These are phyloP conservation scores for Rosellinia necatrix DNA, from an alignment of 2,329 filamentous ascomycete species.

Conservation along the genomic window DNA sequence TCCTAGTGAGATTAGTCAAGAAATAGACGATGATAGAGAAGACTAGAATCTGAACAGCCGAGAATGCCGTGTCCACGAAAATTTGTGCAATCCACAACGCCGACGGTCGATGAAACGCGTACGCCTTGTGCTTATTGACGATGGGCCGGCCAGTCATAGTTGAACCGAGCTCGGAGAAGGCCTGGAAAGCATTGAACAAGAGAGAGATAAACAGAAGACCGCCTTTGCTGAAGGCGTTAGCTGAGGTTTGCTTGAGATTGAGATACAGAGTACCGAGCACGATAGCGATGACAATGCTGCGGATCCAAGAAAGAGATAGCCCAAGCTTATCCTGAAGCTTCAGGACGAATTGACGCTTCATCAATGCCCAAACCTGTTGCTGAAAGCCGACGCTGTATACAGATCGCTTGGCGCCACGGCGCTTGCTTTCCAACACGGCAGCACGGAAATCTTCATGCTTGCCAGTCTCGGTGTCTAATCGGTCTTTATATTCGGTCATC, in stretches of 20 bases:
- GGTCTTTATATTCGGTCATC: conserved; percentile 70
- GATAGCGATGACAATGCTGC: conserved; percentile 73
- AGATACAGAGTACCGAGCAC: conserved; percentile 81
- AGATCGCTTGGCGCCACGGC: conserved; percentile 72
- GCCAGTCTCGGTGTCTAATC: conserved; percentile 66
- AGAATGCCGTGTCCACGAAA: conserved; percentile 75
- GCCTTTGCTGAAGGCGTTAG: conserved; percentile 79
- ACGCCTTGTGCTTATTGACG: conserved; percentile 83
- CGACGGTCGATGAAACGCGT: conserved; percentile 81
- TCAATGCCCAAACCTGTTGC: conserved; percentile 79
- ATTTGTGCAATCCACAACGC: conserved; percentile 85
- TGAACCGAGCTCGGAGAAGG: conserved; percentile 75
- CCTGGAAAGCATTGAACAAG: conserved; percentile 86
- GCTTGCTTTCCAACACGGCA: conserved; percentile 79
- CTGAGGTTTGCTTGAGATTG: conserved; percentile 66
- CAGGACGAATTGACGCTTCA: conserved; percentile 82
- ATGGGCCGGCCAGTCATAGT: conserved; percentile 79
- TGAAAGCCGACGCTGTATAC: conserved; percentile 86
- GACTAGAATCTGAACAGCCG: conserved; percentile 69
- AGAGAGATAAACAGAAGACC: conserved; percentile 81
- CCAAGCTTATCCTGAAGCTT: conserved; percentile 86
- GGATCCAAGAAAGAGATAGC: conserved; percentile 72
- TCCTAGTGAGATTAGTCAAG: conserved; percentile 71
- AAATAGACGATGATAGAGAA: conserved; percentile 81
- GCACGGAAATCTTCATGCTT: conserved; percentile 76